A percentile compares a stretch with the other conserved stretches of the same genome.
Conservation (phyloP, 768 basidiomycete genomes). For the Peribolospora baueri region DNA sequence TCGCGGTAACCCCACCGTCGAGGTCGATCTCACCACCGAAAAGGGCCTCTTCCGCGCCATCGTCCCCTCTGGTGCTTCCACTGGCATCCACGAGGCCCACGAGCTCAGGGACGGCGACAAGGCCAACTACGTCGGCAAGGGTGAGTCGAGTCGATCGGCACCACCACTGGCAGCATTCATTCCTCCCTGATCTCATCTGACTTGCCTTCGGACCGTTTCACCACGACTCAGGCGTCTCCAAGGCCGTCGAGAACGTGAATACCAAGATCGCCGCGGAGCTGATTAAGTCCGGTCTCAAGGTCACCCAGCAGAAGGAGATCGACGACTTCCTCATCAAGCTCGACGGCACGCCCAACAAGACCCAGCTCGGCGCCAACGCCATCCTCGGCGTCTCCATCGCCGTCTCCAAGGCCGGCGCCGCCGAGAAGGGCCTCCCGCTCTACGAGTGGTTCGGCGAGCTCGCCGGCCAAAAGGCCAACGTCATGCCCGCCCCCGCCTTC, state of each 20-base stretch:
- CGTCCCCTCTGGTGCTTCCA: constrained; percentile 95
- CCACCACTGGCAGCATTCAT: constrained; percentile 1
- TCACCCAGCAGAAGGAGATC: constrained; percentile 79
- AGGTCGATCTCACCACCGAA: constrained; percentile 15
- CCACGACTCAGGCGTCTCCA: constrained; percentile 43
- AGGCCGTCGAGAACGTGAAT: constrained; percentile 91
- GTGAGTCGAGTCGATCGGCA: constrained; percentile 24
- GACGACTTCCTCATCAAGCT: constrained; percentile 96
- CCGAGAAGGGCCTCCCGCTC: constrained; percentile 77
- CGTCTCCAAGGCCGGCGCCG: constrained; percentile 74
- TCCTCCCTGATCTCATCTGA: background rate
- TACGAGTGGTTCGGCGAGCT: constrained; percentile 93
- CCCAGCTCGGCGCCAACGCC: constrained; percentile 95
- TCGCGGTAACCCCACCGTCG: constrained; percentile 56
- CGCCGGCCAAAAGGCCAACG: constrained; percentile 76
- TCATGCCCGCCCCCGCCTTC: constrained; percentile 79
- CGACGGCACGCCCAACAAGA: constrained; percentile 95
- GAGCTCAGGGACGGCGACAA: constrained; percentile 97
- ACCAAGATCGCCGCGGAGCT: constrained; percentile 65
- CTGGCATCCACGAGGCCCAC: constrained; percentile 91
- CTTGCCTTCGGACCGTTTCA: background rate
- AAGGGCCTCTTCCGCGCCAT: constrained; percentile 61
- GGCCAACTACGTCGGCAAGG: constrained; percentile 79
- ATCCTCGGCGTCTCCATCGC: constrained; percentile 97
- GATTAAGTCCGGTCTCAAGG: constrained; percentile 55